Conservation (phyloP, 805 yeast genomes). For the Nakazawaea ernobii region DNA sequence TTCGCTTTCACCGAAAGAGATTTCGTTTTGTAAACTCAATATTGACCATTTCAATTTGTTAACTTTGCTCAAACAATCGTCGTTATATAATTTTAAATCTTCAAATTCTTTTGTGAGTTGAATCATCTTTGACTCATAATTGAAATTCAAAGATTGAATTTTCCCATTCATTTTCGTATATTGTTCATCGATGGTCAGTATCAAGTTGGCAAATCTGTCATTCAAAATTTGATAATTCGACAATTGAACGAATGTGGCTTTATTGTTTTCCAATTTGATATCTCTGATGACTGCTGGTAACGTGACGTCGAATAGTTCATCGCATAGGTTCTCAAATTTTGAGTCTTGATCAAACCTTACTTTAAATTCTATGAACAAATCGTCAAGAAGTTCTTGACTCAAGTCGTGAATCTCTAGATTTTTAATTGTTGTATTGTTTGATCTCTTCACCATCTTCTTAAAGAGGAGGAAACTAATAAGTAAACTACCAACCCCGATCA, state of each 20-base stretch:
- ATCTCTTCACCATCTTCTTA: no score
- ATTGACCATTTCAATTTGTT: neutral
- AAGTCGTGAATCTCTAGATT: no score
- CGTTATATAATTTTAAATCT: neutral
- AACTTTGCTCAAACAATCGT: neutral
- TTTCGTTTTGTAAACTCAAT: neutral
- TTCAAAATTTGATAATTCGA: neutral
- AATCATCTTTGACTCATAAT: neutral
- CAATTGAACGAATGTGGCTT: neutral
- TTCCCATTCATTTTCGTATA: neutral
- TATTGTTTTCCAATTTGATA: neutral
- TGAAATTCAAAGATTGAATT: neutral
- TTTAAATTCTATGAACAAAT: no score
- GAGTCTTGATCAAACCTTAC: no score
- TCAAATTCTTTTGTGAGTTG: neutral
- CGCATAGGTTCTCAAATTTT: neutral
- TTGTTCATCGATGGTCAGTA: neutral
- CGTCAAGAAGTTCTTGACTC: no score
- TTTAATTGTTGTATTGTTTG: no score
- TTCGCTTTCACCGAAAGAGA: neutral
- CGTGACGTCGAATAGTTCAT: neutral
- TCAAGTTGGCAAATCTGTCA: neutral
- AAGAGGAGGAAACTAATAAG: no score
- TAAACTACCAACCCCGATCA: no score
- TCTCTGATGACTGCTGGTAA: neutral